These are phyloP conservation scores for Mortierella sp. DNA, from an alignment of 371 early-diverging fungal species.

Conservation along the genomic window DNA sequence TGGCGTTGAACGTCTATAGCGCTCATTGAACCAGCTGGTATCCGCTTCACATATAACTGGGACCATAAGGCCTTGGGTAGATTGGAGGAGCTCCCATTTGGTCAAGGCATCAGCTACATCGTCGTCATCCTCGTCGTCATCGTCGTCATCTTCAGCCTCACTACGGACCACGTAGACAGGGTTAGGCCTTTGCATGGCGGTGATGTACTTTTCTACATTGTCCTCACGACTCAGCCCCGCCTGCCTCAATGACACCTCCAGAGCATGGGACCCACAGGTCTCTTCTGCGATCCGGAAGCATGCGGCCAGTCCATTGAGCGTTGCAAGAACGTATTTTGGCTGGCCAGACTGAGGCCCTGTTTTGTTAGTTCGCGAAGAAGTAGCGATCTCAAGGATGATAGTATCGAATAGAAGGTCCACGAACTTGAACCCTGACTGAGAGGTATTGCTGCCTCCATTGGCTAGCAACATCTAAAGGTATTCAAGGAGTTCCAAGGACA, in stretches of 20 bases:
- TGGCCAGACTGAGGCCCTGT: not conserved
- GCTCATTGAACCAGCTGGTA: not conserved
- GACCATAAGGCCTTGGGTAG: not conserved
- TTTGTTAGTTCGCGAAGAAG: not conserved
- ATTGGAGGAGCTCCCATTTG: not conserved
- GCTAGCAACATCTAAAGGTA: not conserved
- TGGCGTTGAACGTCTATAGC: not conserved
- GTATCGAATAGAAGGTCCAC: slow-evolving; percentile 15
- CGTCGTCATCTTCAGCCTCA: not conserved
- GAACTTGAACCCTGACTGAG: not conserved
- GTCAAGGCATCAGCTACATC: not conserved
- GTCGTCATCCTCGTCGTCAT: not conserved
- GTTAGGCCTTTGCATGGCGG: not conserved
- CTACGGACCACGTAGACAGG: not conserved
- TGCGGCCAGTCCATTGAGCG: slow-evolving; percentile 5
- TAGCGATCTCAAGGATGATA: slow-evolving; percentile 25
- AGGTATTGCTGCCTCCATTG: not conserved
- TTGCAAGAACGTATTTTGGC: not conserved
- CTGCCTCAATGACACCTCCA: slow-evolving; percentile 1
- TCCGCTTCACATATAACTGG: slow-evolving; percentile 1
- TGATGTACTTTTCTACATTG: slow-evolving; percentile 1
- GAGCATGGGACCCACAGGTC: not conserved
- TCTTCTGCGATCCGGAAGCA: slow-evolving; percentile 15
- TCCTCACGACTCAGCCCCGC: not conserved
- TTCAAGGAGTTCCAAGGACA: too few species aligned